Evolutionary conservation across 2,329 filamentous ascomycete species (phyloP).

Genomic region (Alternaria infectoria): DNA sequence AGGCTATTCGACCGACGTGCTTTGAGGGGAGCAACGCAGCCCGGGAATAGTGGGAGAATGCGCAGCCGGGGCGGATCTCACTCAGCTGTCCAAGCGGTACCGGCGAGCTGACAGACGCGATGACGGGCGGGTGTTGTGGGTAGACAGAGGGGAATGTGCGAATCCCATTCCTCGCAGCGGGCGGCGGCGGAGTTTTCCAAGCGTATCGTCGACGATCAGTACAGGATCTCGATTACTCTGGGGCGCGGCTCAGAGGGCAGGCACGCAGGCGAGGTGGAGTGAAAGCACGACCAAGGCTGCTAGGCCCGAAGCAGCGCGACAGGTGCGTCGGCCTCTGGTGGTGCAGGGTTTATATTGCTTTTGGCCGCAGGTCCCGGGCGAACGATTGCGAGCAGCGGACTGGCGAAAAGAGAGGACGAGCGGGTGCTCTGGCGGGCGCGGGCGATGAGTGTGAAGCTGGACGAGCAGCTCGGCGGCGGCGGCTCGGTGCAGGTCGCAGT

Average conservation of each 20-base stretch:
- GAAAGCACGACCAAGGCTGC: constrained; percentile 20
- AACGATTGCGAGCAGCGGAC: neutral
- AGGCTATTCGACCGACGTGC: neutral
- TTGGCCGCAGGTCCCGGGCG: constrained; percentile 6
- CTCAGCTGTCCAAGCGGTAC: neutral
- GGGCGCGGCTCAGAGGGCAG: constrained; percentile 10
- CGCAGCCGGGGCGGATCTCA: neutral
- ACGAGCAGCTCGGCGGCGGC: constrained; percentile 3
- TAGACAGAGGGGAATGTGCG: constrained; percentile 13
- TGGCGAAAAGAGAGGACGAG: constrained; percentile 35
- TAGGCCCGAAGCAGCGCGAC: constrained; percentile 23
- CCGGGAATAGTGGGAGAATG: neutral
- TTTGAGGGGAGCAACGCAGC: constrained; percentile 9
- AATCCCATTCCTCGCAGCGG: constrained; percentile 37
- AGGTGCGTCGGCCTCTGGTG: neutral
- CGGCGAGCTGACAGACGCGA: constrained; percentile 23
- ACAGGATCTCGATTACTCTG: constrained; percentile 6
- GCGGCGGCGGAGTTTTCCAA: neutral
- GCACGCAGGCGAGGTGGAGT: constrained; percentile 13
- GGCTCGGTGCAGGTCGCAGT: constrained; percentile 11
- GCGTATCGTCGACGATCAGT: constrained; percentile 4
- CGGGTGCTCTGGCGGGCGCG: constrained; percentile 13
- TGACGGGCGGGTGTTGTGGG: constrained; percentile 6
- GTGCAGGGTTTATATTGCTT: neutral
- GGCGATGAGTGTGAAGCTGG: constrained; percentile 10